Base-by-base conservation (phyloP, 2,329 filamentous ascomycete genomes). In the Colletotrichum musae region DNA sequence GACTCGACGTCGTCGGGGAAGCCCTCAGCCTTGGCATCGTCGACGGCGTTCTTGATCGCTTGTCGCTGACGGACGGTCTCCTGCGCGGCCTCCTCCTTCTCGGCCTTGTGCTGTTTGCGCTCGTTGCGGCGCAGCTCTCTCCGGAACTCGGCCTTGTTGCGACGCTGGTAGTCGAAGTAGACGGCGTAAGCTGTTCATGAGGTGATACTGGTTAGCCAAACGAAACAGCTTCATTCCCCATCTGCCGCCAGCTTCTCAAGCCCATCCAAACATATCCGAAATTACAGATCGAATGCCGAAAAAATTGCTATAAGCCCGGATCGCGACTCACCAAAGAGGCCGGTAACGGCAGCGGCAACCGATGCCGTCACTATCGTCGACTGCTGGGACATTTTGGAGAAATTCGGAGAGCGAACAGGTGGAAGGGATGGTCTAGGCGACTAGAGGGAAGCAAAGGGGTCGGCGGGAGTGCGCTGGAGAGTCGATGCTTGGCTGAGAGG, bases 1-100 rank as follows among this genome's bases (percentile, higher is more conserved):
- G 97, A 94, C 80, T 98, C 95, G 43, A 95, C 90, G 76, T 94
- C 94, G 51, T 88, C 87, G 57, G 96, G 96, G 88, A 97, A 98
- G 66, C 95, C 96, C 81, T 97, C 94, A 68, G 93, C 92, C 84
- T 94, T 93, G 75, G 95, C 94, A 75, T 92, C 88, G 75, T 94
- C 90, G 57, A 98, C 92, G 60, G 89, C 90, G 66, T 83, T 82
- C 82, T 92, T 92, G 83, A 99, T 93, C 75, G 87, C 85, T 80
- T 93, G 88, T 78, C 91, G 90, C 84, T 93, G 92, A 80, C 87
- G 86, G 74, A 88, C 86, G 72, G 87, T 87, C 73, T 89, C 87
- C 69, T 88, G 87, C 77, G 92, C 89, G 71, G 90, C 91, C 78
- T 91, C 87, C 76, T 93, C 91, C 84, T 94, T 94, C 76, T 91